Conservation (phyloP, 768 basidiomycete genomes). For the Mycena floridula region DNA sequence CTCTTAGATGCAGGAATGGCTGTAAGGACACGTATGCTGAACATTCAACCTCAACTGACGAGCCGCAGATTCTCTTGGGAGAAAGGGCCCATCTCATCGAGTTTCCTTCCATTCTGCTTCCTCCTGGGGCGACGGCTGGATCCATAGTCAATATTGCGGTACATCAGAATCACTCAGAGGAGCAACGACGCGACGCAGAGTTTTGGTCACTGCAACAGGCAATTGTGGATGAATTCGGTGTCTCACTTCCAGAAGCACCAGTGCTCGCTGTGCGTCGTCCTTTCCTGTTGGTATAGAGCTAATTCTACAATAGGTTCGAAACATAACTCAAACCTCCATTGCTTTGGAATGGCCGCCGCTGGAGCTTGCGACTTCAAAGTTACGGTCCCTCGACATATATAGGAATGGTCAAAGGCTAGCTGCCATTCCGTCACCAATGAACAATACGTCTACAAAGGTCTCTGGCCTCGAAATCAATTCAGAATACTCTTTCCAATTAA, state of each 20-base stretch:
- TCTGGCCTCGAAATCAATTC: slow-evolving; percentile 77
- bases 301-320: slow-evolving; percentile 70
- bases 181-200: slow-evolving; percentile 71
- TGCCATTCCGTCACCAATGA: slow-evolving; percentile 73
- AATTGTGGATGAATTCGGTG: slow-evolving; percentile 74
- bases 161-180: slow-evolving; percentile 79
- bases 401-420: slow-evolving; percentile 86
- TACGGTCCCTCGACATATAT: slow-evolving; percentile 90
- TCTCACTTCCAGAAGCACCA: slow-evolving; percentile 60
- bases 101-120: slow-evolving; percentile 92
- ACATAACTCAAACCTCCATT: slow-evolving; percentile 94
- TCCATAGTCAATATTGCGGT: slow-evolving; percentile 98
- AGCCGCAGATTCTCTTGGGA: slow-evolving; percentile 75
- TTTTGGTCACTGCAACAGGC: slow-evolving; percentile 83
- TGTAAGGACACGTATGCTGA: slow-evolving; percentile 34
- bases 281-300: background rate
- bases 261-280: slow-evolving; percentile 46
- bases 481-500: slow-evolving; percentile 91
- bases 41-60: background rate
- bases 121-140: slow-evolving; percentile 87
- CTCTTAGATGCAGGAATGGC: slow-evolving; percentile 87
- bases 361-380: slow-evolving; percentile 76
- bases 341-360: slow-evolving; percentile 93
- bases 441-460: slow-evolving; percentile 84
- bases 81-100: slow-evolving; percentile 95